Conservation (phyloP, 495 filamentous ascomycete genomes). For the Lasiosphaeria ovina region DNA sequence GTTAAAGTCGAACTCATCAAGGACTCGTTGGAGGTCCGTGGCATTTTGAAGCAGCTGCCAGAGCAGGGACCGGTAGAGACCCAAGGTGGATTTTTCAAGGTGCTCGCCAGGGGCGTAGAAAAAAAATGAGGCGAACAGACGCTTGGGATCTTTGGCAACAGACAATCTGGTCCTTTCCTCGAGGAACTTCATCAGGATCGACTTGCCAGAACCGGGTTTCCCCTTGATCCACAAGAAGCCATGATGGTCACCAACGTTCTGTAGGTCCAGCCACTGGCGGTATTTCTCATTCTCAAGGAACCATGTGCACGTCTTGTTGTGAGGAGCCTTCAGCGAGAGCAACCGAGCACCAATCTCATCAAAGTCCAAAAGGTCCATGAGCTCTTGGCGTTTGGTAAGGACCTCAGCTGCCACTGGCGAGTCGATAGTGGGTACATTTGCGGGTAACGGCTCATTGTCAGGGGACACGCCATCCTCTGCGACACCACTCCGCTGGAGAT, state of each 20-base stretch:
- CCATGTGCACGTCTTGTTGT: conserved; percentile 47
- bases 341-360: conserved; percentile 36
- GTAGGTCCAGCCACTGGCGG: conserved; percentile 39
- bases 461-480: background rate
- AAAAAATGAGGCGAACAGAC: conserved; percentile 19
- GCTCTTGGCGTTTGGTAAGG: background rate
- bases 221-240: conserved; percentile 56
- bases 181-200: conserved; percentile 23
- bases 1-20: conserved; percentile 18
- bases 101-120: conserved; percentile 28
- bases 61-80: conserved; percentile 53
- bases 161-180: background rate
- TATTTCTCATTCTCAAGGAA: conserved; percentile 40
- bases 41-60: conserved; percentile 26
- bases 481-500: too few relatives aligned
- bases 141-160: background rate
- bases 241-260: conserved; percentile 34
- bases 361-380: conserved; percentile 36
- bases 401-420: background rate
- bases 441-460: background rate
- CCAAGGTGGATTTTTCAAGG: conserved; percentile 47
- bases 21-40: conserved; percentile 24
- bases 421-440: background rate
- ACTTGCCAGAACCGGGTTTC: conserved; percentile 54
- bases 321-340: conserved; percentile 32